These are phyloP conservation scores for Colletotrichum sp. DNA, from an alignment of 2,329 filamentous ascomycete species.

Conservation along the genomic window DNA sequence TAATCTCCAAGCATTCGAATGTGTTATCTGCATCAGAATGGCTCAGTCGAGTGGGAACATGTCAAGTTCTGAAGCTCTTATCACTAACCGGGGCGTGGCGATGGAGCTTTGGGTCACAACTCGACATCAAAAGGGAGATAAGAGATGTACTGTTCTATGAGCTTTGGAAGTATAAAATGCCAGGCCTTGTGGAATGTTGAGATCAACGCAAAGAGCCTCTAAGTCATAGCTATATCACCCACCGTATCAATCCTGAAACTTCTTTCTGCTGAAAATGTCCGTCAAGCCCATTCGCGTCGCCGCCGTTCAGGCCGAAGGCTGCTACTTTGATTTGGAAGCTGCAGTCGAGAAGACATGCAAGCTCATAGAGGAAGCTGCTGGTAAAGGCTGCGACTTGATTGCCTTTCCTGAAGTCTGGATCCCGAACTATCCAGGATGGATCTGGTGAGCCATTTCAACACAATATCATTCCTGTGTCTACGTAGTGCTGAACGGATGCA, in stretches of 20 bases:
- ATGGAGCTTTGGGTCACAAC: neutral
- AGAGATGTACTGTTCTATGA: neutral
- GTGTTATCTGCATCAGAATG: neutral
- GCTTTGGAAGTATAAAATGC: neutral
- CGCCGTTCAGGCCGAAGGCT: neutral
- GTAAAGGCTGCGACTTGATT: constrained; percentile 57
- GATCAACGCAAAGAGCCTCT: neutral
- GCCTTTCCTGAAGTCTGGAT: constrained; percentile 60
- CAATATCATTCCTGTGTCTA: neutral
- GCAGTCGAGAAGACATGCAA: constrained; percentile 52
- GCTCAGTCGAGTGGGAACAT: neutral
- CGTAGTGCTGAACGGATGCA: neutral
- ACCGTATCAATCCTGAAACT: neutral
- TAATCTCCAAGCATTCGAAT: neutral
- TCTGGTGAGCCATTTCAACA: neutral
- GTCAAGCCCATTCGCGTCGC: neutral
- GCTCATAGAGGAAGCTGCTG: constrained; percentile 60
- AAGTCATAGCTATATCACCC: neutral
- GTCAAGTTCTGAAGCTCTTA: neutral
- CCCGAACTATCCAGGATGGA: constrained; percentile 50
- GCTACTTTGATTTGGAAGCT: neutral
- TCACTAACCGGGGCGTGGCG: neutral
- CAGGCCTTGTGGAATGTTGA: neutral
- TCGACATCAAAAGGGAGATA: neutral
- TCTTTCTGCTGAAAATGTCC: neutral